Evolutionary conservation across 2,329 filamentous ascomycete genomes (phyloP).

Genomic region (Diaporthe caulivora): DNA sequence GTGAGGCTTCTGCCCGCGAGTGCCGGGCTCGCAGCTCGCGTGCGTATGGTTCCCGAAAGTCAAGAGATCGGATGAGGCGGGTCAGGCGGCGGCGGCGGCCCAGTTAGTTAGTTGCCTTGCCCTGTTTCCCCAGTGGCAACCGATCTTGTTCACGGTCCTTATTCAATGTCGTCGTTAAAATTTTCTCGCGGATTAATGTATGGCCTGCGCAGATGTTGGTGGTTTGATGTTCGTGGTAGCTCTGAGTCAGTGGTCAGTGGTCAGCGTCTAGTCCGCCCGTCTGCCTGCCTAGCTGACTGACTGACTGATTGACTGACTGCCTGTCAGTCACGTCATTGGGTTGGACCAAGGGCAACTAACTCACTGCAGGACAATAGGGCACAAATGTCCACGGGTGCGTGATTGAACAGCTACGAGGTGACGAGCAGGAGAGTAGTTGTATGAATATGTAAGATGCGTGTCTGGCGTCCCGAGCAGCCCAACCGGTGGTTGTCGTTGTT

Average conservation of each 20-base stretch:
- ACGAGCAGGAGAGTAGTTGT: not conserved
- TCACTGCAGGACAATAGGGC: constrained; percentile 17
- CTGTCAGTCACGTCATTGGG: constrained; percentile 9
- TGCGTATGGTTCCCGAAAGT: constrained; percentile 12
- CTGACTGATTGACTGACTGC: not conserved
- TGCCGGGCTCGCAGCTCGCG: constrained; percentile 16
- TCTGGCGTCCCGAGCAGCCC: not conserved
- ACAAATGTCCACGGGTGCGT: not conserved
- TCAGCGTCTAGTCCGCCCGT: not conserved
- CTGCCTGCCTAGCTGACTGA: not conserved
- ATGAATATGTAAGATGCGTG: constrained; percentile 16
- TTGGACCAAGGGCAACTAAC: not conserved
- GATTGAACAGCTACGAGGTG: not conserved
- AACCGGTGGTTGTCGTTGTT: not conserved
- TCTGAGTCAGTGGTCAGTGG: not conserved
- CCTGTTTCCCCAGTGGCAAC: not conserved
- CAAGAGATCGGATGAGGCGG: constrained; percentile 20
- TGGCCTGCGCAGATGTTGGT: not conserved
- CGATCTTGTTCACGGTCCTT: not conserved
- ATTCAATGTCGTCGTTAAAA: not conserved
- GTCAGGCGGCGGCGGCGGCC: not conserved
- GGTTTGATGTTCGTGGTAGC: not conserved
- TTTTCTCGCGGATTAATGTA: constrained; percentile 12
- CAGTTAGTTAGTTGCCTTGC: not conserved
- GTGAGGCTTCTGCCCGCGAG: not conserved